Evolutionary conservation across 352 stramenopile species (phyloP).

Genomic region (Globisporangium recalcitrans): DNA sequence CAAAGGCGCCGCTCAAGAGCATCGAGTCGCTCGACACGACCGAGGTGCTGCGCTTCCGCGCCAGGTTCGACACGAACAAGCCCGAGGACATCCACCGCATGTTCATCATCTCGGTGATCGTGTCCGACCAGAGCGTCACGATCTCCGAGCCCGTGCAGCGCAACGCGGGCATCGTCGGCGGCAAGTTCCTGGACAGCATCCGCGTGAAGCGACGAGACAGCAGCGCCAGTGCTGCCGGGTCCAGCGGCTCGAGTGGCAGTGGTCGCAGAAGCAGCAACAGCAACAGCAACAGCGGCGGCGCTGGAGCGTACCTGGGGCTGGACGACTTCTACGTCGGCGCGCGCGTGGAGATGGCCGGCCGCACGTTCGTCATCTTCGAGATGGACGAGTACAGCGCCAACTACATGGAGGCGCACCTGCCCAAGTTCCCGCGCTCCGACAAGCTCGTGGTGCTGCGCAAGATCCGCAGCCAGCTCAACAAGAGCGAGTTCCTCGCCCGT

Average conservation of each 20-base stretch:
- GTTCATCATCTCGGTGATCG: slow-evolving; percentile 76
- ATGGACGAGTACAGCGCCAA: slow-evolving; percentile 85
- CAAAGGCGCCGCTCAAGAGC: slow-evolving; percentile 81
- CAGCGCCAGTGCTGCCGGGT: neutral
- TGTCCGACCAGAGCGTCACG: slow-evolving; percentile 69
- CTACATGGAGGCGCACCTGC: slow-evolving; percentile 67
- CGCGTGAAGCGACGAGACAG: slow-evolving; percentile 54
- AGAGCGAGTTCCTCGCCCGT: slow-evolving; percentile 18
- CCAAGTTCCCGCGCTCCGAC: slow-evolving; percentile 62
- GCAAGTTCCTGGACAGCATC: slow-evolving; percentile 71
- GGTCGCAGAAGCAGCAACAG: no score
- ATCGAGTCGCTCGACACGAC: slow-evolving; percentile 76
- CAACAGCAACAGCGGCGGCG: slow-evolving; percentile 27
- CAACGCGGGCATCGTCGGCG: slow-evolving; percentile 69
- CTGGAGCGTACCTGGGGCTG: slow-evolving; percentile 35
- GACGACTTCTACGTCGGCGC: slow-evolving; percentile 78
- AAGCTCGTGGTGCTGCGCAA: slow-evolving; percentile 60
- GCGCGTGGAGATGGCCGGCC: slow-evolving; percentile 55
- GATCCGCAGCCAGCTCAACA: slow-evolving; percentile 40
- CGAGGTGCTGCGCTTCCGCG: slow-evolving; percentile 73
- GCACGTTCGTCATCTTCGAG: slow-evolving; percentile 67
- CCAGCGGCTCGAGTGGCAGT: neutral
- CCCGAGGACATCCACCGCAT: slow-evolving; percentile 62
- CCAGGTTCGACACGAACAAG: slow-evolving; percentile 55
- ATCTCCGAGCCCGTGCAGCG: slow-evolving; percentile 75